Evolutionary conservation across 768 basidiomycete species (phyloP).

Genomic region (Auricularia sp.): DNA sequence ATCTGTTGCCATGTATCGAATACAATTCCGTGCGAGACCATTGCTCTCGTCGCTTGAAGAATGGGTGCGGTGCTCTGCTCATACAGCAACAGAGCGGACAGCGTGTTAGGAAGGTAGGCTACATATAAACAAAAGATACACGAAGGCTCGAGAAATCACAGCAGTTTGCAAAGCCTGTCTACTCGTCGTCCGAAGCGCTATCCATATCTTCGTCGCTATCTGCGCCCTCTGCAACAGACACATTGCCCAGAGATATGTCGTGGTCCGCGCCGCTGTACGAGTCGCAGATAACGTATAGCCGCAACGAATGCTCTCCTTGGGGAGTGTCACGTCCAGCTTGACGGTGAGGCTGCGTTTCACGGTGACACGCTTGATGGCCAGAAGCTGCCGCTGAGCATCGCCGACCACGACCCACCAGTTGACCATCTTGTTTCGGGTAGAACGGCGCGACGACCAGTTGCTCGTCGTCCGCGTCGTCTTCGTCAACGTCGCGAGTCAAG

Average conservation of each 20-base stretch:
- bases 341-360: constrained; percentile 60
- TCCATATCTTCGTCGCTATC: constrained; percentile 70
- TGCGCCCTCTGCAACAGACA: constrained; percentile 86
- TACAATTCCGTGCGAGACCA: too few species aligned
- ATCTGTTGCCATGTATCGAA: too few species aligned
- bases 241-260: constrained; percentile 70
- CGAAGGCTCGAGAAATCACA: not conserved
- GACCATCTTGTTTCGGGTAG: constrained; percentile 80
- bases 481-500: constrained; percentile 74
- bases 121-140: not conserved
- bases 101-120: not conserved
- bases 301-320: constrained; percentile 70
- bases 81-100: too few species aligned
- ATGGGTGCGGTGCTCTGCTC: too few species aligned
- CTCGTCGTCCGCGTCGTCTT: constrained; percentile 61
- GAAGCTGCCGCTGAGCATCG: constrained; percentile 68
- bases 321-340: constrained; percentile 82
- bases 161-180: not conserved
- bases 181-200: constrained; percentile 10
- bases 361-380: constrained; percentile 83
- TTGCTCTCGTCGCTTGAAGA: too few species aligned
- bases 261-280: constrained; percentile 89
- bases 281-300: constrained; percentile 88
- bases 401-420: constrained; percentile 98
- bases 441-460: constrained; percentile 87